These are phyloP conservation scores for Pleurotus sapidus DNA, from an alignment of 768 basidiomycete genomes.

Conservation along the genomic window DNA sequence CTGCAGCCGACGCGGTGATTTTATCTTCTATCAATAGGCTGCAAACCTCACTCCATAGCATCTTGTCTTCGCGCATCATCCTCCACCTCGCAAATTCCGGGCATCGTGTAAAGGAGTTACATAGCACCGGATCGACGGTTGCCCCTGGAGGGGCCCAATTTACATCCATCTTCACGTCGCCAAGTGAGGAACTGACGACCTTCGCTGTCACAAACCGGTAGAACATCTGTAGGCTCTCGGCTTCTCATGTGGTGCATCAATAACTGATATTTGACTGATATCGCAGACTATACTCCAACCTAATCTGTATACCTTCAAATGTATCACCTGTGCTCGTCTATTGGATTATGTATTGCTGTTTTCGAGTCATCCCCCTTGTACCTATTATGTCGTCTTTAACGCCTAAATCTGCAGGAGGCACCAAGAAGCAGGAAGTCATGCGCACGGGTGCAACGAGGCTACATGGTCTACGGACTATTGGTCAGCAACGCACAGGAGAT, in stretches of 20 bases:
- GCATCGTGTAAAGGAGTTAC: neutral
- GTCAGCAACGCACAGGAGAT: neutral
- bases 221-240: neutral
- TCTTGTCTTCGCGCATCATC: slow-evolving; percentile 3
- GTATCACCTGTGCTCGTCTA: too few relatives aligned
- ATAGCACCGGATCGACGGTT: slow-evolving; percentile 1
- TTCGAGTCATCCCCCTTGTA: too few relatives aligned
- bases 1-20: neutral
- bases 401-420: too few relatives aligned
- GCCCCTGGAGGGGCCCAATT: slow-evolving; percentile 6
- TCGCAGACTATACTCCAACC: neutral
- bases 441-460: too few relatives aligned
- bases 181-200: slow-evolving; percentile 1
- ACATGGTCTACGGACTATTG: neutral
- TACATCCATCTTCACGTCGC: slow-evolving; percentile 3
- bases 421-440: too few relatives aligned
- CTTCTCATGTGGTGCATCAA: too few relatives aligned
- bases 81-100: slow-evolving; percentile 4
- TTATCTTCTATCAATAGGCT: neutral
- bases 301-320: too few relatives aligned
- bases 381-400: too few relatives aligned
- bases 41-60: slow-evolving; percentile 6
- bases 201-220: neutral
- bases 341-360: too few relatives aligned
- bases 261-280: neutral